phyloP scores from a whole-genome alignment of 345 rosid genomes.

The Pelargonium nanum region DNA sequence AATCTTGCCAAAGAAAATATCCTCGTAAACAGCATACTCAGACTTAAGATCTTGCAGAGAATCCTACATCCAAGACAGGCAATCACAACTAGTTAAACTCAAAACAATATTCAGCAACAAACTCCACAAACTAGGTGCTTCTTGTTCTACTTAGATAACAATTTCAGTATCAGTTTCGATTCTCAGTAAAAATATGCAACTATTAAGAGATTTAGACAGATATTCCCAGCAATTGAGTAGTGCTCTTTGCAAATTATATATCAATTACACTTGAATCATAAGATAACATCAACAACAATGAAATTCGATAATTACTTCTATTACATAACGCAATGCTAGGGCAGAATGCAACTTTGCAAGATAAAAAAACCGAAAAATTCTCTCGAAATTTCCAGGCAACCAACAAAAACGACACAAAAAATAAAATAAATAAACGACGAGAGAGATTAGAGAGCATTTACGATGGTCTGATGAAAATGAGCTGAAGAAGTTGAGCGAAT shows the following conservation, averaged over 20 bases:
- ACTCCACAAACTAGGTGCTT: too few species aligned
- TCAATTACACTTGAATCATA: background rate
- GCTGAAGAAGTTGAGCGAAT: slow-evolving; percentile 53
- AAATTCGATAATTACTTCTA: too few species aligned
- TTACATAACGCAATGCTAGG: too few species aligned
- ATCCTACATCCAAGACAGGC: slow-evolving; percentile 27
- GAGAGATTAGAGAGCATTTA: slow-evolving; percentile 12
- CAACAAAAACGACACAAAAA: too few species aligned
- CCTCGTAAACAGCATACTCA: slow-evolving; percentile 48
- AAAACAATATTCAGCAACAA: background rate
- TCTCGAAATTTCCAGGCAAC: too few species aligned
- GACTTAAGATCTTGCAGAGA: slow-evolving; percentile 43
- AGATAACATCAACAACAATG: background rate
- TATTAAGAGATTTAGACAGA: background rate
- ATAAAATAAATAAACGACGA: too few species aligned
- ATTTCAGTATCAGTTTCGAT: background rate
- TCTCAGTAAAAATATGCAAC: background rate
- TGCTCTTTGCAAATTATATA: too few species aligned
- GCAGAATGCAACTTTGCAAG: too few species aligned
- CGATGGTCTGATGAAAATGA: slow-evolving; percentile 50
- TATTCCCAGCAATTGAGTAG: background rate
- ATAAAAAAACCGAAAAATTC: too few species aligned
- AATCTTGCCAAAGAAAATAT: slow-evolving; percentile 39
- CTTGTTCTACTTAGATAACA: background rate
- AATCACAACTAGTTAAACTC: background rate